Base-by-base conservation (phyloP, 106 monocot species). In the Hemerocallis citrina region DNA sequence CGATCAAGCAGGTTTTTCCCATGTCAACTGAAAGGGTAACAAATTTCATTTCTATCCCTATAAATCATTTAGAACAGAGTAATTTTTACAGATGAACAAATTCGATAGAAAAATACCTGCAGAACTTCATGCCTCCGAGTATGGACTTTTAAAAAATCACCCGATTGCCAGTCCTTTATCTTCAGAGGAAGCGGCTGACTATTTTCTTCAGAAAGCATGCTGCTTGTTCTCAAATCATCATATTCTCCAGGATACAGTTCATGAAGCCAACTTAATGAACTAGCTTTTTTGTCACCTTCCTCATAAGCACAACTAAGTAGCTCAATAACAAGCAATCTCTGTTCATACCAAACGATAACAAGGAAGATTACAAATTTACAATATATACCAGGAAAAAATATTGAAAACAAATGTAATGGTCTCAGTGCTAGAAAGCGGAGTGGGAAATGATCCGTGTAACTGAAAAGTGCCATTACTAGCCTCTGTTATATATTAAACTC, bases 211-310 rank as follows among this genome's bases (percentile, higher is more conserved):
- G 57, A 70, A 25, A 69, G 46, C 64, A 92, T 54, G 34, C 54
- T 65, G 71, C 3, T 48, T 9, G 9, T 23, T 52, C 42, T 56
- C 54, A 88, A 42, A 63, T 79, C 81, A 70, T 82, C 59, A 63
- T 80, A 83, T 76, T 94, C 93, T 48, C 89, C 89, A 38, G 23
- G 58, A 66, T 82, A 94, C 68, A 85, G 68, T 67, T 94, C 82
- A 62, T 79, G 25, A 30, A 64, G 69, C 82, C 89, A 89, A 65
- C 41, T 57, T 46, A 67, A 37, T 22, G 11, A 6, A 49, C 24
- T 42, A 40, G 21, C 38, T 63, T 51, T 8, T 54, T 59, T 50
- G 44, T 23, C 39, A 25, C 20, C 38, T 62, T 85, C 72, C 40
- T 78, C 43, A n/a, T 34, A 61, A n/a, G 25, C 57, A 25, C 73